Conservation (phyloP, 2,329 filamentous ascomycete species). For the Trichoderma brevicompactum region DNA sequence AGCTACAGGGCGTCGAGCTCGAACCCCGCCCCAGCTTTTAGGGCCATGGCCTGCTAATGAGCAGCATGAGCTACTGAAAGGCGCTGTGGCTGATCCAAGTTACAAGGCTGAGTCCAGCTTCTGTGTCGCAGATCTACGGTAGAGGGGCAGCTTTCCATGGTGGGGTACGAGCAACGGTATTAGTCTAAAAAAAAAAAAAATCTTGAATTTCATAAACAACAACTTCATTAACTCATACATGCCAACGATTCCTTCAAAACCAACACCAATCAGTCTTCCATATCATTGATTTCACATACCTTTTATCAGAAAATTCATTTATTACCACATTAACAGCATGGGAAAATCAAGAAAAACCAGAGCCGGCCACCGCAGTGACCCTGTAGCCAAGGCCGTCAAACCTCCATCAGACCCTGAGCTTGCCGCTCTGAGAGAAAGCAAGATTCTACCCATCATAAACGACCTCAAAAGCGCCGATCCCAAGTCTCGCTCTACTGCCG, state of each 20-base stretch:
- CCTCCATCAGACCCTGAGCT: slow-evolving; percentile 67
- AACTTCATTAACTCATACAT: neutral
- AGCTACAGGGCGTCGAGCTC: neutral
- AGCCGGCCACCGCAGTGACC: slow-evolving; percentile 57
- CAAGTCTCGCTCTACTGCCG: slow-evolving; percentile 63
- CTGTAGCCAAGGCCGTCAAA: slow-evolving; percentile 62
- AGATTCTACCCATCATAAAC: slow-evolving; percentile 65
- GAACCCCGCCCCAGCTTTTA: neutral
- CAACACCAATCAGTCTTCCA: neutral
- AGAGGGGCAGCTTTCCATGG: slow-evolving; percentile 19
- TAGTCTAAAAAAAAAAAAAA: slow-evolving; percentile 9
- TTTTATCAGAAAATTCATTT: neutral
- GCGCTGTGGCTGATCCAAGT: neutral
- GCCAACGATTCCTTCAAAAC: neutral
- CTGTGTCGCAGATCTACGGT: neutral
- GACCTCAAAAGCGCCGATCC: slow-evolving; percentile 63
- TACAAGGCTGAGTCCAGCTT: neutral
- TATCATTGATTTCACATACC: neutral
- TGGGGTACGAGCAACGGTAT: slow-evolving; percentile 29
- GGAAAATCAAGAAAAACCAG: slow-evolving; percentile 63
- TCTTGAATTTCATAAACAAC: slow-evolving; percentile 2
- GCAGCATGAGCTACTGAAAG: neutral
- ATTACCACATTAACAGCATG: slow-evolving; percentile 47
- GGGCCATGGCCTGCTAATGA: neutral
- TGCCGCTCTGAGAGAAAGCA: slow-evolving; percentile 63